phyloP scores from a whole-genome alignment of 176 grass and related monocot genomes.

The Phoenix dactylifera region DNA sequence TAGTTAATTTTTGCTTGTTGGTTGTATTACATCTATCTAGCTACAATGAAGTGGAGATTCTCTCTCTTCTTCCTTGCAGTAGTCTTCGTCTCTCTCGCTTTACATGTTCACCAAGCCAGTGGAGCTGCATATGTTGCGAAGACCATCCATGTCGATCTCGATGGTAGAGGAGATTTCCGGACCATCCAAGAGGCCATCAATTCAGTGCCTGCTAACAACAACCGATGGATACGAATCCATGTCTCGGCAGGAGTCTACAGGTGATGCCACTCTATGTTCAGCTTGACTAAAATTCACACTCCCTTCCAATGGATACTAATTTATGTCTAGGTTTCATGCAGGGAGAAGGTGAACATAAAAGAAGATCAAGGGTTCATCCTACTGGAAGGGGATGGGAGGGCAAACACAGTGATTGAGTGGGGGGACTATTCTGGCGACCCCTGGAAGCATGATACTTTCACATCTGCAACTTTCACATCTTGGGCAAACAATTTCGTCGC shows the following conservation, averaged over 20 bases:
- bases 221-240: constrained; percentile 34
- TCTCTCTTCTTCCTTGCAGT: no score
- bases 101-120: no score
- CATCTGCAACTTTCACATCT: constrained; percentile 34
- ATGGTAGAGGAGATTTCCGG: constrained; percentile 17
- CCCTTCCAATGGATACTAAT: neutral
- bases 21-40: no score
- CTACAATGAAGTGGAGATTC: no score
- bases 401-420: constrained; percentile 39
- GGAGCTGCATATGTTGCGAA: neutral
- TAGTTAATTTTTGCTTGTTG: no score
- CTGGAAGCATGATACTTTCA: neutral
- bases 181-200: constrained; percentile 33
- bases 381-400: constrained; percentile 36
- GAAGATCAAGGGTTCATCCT: constrained; percentile 33
- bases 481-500: constrained; percentile 14
- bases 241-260: constrained; percentile 38
- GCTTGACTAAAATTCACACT: neutral
- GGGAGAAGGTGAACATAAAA: constrained; percentile 43
- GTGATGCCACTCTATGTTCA: constrained; percentile 3
- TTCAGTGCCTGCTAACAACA: constrained; percentile 27
- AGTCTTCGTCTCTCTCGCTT: no score
- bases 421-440: constrained; percentile 21
- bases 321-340: neutral
- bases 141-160: neutral